Evolutionary conservation across 2,329 filamentous ascomycete genomes (phyloP).

Genomic region (Neophaeococcomyces mojaviensis): DNA sequence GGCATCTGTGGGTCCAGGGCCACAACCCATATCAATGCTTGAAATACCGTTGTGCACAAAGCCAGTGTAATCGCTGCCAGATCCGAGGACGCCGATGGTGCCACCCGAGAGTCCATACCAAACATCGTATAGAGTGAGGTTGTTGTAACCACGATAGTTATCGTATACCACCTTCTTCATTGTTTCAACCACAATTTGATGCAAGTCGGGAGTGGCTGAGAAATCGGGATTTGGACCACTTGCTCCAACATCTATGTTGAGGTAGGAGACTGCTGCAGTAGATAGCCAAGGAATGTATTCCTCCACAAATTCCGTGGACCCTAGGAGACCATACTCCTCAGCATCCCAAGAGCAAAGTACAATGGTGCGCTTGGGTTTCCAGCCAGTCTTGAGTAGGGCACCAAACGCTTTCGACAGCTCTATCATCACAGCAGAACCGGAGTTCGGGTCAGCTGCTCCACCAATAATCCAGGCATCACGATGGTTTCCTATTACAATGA

Average conservation of each 20-base stretch:
- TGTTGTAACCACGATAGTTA: constrained; percentile 28
- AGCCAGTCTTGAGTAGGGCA: constrained; percentile 61
- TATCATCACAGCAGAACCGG: constrained; percentile 69
- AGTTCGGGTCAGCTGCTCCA: constrained; percentile 77
- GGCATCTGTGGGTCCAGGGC: constrained; percentile 34
- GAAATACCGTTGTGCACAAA: constrained; percentile 67
- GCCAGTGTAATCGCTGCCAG: constrained; percentile 66
- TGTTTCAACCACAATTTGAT: constrained; percentile 1
- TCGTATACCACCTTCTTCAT: constrained; percentile 61
- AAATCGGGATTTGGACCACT: constrained; percentile 57
- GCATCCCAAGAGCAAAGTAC: constrained; percentile 83
- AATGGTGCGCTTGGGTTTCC: constrained; percentile 81
- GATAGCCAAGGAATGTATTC: constrained; percentile 77
- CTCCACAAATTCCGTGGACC: constrained; percentile 89
- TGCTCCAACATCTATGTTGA: constrained; percentile 76
- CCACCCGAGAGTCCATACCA: constrained; percentile 45
- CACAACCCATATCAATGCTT: constrained; percentile 57
- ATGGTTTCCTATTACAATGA: constrained; percentile 86
- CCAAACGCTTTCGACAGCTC: constrained; percentile 72
- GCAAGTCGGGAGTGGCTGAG: constrained; percentile 64
- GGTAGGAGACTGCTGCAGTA: constrained; percentile 65
- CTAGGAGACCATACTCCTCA: constrained; percentile 78
- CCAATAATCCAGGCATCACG: constrained; percentile 84
- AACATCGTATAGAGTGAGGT: constrained; percentile 40
- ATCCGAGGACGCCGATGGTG: constrained; percentile 58